Evolutionary conservation across 176 grass and related monocot species (phyloP), one percentile per base, ranked within the genome.

Genomic region (Aegilops bicornis): DNA sequence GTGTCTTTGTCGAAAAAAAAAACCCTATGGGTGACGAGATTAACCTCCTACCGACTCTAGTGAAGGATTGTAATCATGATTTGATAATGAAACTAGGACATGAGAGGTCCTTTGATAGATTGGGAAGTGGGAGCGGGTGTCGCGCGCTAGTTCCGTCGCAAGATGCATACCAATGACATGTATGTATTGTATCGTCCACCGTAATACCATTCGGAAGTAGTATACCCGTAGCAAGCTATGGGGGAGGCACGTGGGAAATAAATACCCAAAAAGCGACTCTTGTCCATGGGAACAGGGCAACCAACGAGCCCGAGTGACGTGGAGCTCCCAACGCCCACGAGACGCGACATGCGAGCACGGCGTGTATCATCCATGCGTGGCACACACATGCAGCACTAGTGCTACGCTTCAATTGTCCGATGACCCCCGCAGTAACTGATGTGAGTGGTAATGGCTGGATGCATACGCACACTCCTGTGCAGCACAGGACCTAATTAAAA

Each of bases 201-300:
- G 43, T 52, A 52, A 6, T 52, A 52, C 48, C 47, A 50, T 50
- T 50, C 47, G 4, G 1, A 50, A 50, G 47, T 45, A 45, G 33
- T 37, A 37, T 43, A 43, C 39, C 8, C 8, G 0, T 50, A 50
- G 3, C 48, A 52, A 6, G 73, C 25, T 24, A 24, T 31, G 6
- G 43, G 48, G 43, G 15, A 48, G 42, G 23, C 73, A 76, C 47
- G 74, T 56, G 74, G 74, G 47, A 77, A 31, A 76, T 76, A 30
- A 76, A 76, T 76, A 29, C 42, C 24, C 0, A 5, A 77, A 77
- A 77, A 77, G 74, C 74, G 74, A 77, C 74, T 56, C 47, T 10
- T 77, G 47, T 77, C 74, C 47, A 77, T 77, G 47, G 27, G 47
- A 77, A 77, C 74, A 77, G 74, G 45, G 74, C 74, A 56, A 56